Percentiles rank a stretch among this genome's conserved stretches.
These are phyloP conservation scores for Dendrocalamus latiflorus DNA, from an alignment of 202 grass and related monocot species.

Conservation along the genomic window DNA sequence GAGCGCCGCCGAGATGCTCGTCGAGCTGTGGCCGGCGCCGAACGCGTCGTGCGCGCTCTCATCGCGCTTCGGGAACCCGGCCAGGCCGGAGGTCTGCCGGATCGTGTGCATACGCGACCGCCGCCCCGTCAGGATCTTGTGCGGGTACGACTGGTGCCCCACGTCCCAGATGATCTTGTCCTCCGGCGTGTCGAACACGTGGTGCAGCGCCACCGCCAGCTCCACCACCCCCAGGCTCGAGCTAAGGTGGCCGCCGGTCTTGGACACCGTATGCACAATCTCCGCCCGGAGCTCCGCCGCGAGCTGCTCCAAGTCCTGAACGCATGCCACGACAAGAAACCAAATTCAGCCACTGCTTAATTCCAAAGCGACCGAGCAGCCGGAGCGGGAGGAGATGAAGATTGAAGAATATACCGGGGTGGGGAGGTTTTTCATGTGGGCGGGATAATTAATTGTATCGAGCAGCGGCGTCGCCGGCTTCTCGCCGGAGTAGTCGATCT, in stretches of 20 bases:
- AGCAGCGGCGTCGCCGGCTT: constrained; percentile 78
- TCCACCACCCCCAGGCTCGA: constrained; percentile 83
- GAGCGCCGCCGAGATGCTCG: constrained; percentile 87
- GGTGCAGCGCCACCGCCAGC: constrained; percentile 78
- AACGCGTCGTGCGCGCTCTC: constrained; percentile 91
- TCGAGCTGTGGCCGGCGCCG: constrained; percentile 87
- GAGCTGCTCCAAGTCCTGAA: constrained; percentile 76
- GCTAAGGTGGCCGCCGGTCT: constrained; percentile 79
- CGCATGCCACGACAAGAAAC: background rate
- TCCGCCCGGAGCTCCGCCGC: constrained; percentile 76
- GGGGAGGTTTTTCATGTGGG: constrained; percentile 93
- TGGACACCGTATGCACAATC: constrained; percentile 62
- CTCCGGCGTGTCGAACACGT: constrained; percentile 82
- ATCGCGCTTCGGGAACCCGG: constrained; percentile 87
- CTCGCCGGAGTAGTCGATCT: constrained; percentile 62
- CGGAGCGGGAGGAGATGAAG: background rate
- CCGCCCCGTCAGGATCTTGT: constrained; percentile 90
- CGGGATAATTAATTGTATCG: constrained; percentile 70
- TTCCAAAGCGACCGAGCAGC: background rate
- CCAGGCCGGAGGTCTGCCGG: constrained; percentile 84
- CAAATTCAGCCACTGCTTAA: background rate
- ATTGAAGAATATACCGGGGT: constrained; percentile 20
- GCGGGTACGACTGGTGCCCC: constrained; percentile 85
- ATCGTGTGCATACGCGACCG: constrained; percentile 84
- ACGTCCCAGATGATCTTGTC: constrained; percentile 99